Evolutionary conservation across 2,329 filamentous ascomycete species (phyloP), one percentile per base, ranked within the genome.

Genomic region (Diaporthe vexans): DNA sequence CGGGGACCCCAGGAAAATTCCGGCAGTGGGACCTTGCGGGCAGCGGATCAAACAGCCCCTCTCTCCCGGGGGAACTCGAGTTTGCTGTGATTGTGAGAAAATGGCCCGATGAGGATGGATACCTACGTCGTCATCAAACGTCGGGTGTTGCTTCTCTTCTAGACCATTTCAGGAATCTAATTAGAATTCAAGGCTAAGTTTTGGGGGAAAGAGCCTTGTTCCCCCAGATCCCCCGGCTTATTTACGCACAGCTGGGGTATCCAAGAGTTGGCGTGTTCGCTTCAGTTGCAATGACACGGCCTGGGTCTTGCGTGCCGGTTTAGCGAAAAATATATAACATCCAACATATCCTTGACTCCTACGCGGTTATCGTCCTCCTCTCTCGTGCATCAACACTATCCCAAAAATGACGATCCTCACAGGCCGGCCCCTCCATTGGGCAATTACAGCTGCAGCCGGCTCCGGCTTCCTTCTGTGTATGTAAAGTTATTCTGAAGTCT

Each of bases 401-500:
- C 68, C 68, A 59, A 71, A 71, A n/a, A 84, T 68, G 67, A 71
- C 52, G 19, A 40, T 68, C 63, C 81, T 83, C 54, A 76, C 79
- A 51, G 82, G 83, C 24, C 78, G 77, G 40, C 77, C 81, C n/a
- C 80, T 87, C 21, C 81, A 84, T 69, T 84, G 82, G 81, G 82
- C 82, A 78, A 85, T 82, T 69, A 81, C 80, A 13, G 79, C 78
- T 19, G 79, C 83, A 6, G 81, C 82, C 29, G 83, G 83, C 54
- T 78, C 80, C 10, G 83, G 82, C 52, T 84, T 84, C 76, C 75
- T 84, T 17, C 78, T 85, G 76, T 74, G 72, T 67, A 21, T 3
- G 61, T 67, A 21, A 52, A 56, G 73, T 71, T 58, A 43, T 70
- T 5, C 11, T 13, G 5, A 8, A 51, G 35, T 3, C n/a, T 8